Conservation (phyloP, 306 rosid genomes). For the Luffa acutangula region DNA sequence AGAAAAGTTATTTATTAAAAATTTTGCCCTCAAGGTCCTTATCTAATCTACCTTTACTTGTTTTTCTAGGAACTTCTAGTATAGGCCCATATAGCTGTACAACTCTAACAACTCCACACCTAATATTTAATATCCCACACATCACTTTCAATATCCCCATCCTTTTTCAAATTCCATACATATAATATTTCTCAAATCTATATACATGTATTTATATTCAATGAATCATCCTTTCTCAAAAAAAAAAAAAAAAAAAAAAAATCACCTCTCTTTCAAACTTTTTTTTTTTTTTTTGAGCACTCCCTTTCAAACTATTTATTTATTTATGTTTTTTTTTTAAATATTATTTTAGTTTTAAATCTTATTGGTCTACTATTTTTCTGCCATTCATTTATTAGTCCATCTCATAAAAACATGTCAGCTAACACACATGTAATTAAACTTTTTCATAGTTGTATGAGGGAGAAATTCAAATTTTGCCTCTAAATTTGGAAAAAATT, state of each 20-base stretch:
- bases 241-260: no score
- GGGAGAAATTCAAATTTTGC: no score
- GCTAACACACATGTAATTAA: no score
- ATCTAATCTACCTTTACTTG: neutral
- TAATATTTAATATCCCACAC: neutral
- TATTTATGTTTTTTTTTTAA: neutral
- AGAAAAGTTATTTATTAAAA: no score
- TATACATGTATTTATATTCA: neutral
- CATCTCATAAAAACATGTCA: no score
- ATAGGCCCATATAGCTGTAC: neutral
- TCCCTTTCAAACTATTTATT: neutral
- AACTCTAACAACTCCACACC: neutral
- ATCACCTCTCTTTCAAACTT: neutral
- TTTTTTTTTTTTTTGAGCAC: neutral
- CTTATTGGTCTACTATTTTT: no score
- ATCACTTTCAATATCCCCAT: neutral
- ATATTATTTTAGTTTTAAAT: neutral
- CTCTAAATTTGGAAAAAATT: no score
- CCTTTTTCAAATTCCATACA: neutral
- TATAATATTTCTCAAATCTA: neutral
- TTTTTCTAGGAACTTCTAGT: neutral
- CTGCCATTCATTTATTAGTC: no score
- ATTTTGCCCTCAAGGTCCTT: neutral
- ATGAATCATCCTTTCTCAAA: neutral
- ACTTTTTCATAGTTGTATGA: no score